Evolutionary conservation across 768 basidiomycete genomes (phyloP).

Genomic region (Omphalotus guepiniiformis): DNA sequence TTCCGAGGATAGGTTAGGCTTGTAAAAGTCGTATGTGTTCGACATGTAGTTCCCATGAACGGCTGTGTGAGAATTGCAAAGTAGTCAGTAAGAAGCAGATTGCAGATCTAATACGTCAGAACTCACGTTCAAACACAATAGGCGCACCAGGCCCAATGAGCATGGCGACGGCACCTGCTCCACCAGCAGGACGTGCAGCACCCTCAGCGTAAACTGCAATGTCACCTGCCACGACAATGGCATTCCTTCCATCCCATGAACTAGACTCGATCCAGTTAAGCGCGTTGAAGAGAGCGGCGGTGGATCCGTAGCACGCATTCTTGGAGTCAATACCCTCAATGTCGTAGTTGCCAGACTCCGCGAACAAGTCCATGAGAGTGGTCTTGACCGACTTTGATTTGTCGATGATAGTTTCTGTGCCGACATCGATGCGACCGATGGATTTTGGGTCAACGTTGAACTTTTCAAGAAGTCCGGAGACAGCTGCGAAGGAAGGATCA

Average conservation of each 20-base stretch:
- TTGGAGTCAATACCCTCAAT: constrained; percentile 99
- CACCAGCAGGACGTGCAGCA: constrained; percentile 90
- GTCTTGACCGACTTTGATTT: constrained; percentile 99
- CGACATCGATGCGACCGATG: constrained; percentile 96
- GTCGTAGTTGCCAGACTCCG: constrained; percentile 87
- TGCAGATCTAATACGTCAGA: background rate
- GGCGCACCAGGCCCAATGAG: constrained; percentile 97
- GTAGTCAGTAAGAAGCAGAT: constrained; percentile 6
- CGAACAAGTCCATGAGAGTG: constrained; percentile 96
- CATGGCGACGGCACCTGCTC: constrained; percentile 93
- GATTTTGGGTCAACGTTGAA: constrained; percentile 95
- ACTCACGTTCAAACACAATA: constrained; percentile 90
- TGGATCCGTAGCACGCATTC: constrained; percentile 99
- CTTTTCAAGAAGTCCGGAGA: constrained; percentile 85
- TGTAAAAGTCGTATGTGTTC: constrained; percentile 99
- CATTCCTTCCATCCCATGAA: constrained; percentile 97
- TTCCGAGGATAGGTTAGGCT: constrained; percentile 91
- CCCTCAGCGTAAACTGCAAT: constrained; percentile 99
- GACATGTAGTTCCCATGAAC: constrained; percentile 96
- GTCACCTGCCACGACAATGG: constrained; percentile 94
- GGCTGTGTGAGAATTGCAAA: constrained; percentile 46
- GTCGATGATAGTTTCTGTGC: constrained; percentile 99
- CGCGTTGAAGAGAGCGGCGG: constrained; percentile 97
- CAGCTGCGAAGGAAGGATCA: constrained; percentile 46
- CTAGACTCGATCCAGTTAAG: constrained; percentile 97